These are phyloP conservation scores for Didymella exigua DNA, from an alignment of 2,329 filamentous ascomycete genomes.

Conservation along the genomic window DNA sequence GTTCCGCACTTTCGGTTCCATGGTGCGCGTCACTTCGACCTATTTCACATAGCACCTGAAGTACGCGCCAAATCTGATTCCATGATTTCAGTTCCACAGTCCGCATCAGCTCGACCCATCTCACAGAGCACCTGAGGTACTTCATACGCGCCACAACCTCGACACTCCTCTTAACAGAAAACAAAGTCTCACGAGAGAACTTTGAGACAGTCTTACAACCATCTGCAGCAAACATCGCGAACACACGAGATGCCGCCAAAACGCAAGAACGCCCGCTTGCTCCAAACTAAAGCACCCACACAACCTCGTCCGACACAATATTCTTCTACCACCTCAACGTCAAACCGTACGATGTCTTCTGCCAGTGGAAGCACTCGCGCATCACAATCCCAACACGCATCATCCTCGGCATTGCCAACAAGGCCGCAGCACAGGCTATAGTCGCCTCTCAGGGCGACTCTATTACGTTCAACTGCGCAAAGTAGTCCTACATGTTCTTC, in stretches of 20 bases:
- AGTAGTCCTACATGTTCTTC: background rate
- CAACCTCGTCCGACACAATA: background rate
- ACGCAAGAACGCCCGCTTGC: background rate
- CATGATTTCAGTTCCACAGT: background rate
- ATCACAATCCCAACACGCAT: slow-evolving; percentile 49
- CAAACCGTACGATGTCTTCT: slow-evolving; percentile 54
- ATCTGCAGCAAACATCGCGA: background rate
- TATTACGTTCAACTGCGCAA: background rate
- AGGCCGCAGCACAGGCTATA: background rate
- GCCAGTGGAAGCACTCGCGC: slow-evolving; percentile 59
- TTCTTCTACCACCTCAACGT: slow-evolving; percentile 44
- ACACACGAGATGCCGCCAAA: background rate
- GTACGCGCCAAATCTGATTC: background rate
- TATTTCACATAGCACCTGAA: background rate
- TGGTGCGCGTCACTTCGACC: background rate
- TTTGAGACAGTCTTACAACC: background rate
- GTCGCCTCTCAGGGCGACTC: background rate
- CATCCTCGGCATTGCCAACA: background rate
- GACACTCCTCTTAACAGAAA: background rate
- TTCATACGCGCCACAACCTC: background rate
- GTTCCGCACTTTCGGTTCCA: background rate
- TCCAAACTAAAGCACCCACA: background rate
- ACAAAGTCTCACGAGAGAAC: too few relatives aligned
- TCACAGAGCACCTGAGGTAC: too few relatives aligned
- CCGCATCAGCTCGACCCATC: background rate